These are phyloP conservation scores for Eutrema japonicum DNA, from an alignment of 345 rosid genomes.

Conservation along the genomic window DNA sequence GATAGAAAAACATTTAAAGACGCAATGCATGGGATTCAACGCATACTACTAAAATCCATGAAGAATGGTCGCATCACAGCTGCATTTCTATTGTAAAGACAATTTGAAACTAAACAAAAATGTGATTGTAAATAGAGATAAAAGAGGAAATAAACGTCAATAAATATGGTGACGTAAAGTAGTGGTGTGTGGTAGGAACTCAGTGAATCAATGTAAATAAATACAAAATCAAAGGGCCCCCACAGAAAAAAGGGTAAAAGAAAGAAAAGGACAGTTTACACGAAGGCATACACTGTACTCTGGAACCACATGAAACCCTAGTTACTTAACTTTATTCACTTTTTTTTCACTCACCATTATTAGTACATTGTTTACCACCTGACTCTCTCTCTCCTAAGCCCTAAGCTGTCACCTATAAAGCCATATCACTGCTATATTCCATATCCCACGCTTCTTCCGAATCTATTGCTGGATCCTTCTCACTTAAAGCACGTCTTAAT, in stretches of 20 bases:
- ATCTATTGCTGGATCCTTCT: conserved; percentile 41
- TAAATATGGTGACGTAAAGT: conserved; percentile 4
- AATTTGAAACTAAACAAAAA: conserved; percentile 32
- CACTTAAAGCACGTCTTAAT: conserved; percentile 24
- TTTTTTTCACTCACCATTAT: conserved; percentile 32
- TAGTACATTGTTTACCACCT: conserved; percentile 19
- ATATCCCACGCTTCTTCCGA: conserved; percentile 43
- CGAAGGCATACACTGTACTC: conserved; percentile 42
- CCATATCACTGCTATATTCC: conserved; percentile 34
- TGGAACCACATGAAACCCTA: conserved; percentile 43
- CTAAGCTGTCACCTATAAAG: conserved; percentile 34
- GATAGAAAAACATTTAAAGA: background rate
- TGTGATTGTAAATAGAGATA: conserved; percentile 23
- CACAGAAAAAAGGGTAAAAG: conserved; percentile 9
- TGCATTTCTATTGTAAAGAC: conserved; percentile 28
- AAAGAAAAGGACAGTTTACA: conserved; percentile 46
- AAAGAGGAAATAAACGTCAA: conserved; percentile 24
- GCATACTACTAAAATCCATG: conserved; percentile 20
- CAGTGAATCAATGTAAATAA: conserved; percentile 29
- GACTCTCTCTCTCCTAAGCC: conserved; percentile 24
- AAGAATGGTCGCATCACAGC: conserved; percentile 35
- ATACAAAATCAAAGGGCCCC: conserved; percentile 28
- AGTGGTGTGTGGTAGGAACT: conserved; percentile 30
- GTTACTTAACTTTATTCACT: conserved; percentile 39
- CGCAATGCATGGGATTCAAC: conserved; percentile 34